Evolutionary conservation across 2,329 filamentous ascomycete species (phyloP).

Genomic region (Trichoderma breve): DNA sequence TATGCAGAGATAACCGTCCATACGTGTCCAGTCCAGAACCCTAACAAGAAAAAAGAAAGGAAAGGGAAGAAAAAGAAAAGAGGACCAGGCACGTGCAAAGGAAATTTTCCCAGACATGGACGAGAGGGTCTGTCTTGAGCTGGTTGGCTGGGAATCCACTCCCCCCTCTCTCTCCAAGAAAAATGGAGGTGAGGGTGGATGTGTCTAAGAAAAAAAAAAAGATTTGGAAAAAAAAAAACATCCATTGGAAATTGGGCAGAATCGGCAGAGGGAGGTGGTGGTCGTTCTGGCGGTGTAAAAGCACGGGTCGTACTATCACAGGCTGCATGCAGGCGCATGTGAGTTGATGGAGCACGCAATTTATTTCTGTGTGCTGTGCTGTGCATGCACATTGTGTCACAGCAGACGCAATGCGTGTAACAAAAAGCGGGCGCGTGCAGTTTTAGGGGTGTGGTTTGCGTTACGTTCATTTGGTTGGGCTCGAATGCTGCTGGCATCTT

Average conservation of each 20-base stretch:
- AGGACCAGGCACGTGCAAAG: neutral
- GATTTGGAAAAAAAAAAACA: neutral
- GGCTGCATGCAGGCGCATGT: conserved; percentile 11
- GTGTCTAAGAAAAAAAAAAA: neutral
- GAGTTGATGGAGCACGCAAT: conserved; percentile 12
- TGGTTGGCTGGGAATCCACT: neutral
- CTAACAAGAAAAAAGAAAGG: neutral
- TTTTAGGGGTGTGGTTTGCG: neutral
- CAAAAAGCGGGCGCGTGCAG: neutral
- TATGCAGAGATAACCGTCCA: neutral
- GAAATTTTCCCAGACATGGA: neutral
- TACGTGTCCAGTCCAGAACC: neutral
- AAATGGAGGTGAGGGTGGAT: neutral
- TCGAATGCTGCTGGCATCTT: neutral
- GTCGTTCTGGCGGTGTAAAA: conserved; percentile 8
- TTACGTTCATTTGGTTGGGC: neutral
- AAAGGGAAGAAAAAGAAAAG: neutral
- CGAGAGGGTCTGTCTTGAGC: neutral
- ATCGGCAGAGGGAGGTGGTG: neutral
- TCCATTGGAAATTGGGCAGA: conserved; percentile 3
- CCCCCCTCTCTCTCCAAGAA: neutral
- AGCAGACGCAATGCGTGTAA: neutral
- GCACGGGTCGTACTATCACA: neutral
- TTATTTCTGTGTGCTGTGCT: neutral
- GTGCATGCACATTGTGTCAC: neutral